Base-by-base conservation (phyloP, 805 yeast species). In the Pichia rugopelliculosa region DNA sequence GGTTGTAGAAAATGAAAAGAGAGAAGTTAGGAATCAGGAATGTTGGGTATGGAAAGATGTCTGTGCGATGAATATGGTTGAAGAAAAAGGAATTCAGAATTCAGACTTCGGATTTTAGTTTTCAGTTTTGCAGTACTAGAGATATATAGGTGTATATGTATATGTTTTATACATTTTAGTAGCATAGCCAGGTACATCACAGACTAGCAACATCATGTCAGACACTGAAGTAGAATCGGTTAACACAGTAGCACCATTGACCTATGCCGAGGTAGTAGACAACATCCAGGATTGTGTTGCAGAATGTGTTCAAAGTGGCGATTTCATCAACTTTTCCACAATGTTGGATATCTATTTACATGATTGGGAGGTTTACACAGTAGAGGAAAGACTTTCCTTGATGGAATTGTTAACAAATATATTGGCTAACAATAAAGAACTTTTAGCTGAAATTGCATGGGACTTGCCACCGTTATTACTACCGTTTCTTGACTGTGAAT, bases 401-500 rank as follows among this genome's bases (percentile, higher is more conserved):
- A 62, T 88, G 41, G 64, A 59, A 0, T 65, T 68, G 3, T 53
- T 89, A 13, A 54, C 64, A 11, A 68, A 65, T 0, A 66, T 79
- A 0, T 62, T 87, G 27, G 56, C 59, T 11, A 64, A 59, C 0
- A 62, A 84, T 59, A 69, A 72, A 17, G 73, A 72, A 11, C 64
- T 87, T 26, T 69, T 80, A 0, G 71, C 74, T 39, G 84, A 82
- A 54, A 79, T 89, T 51, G 96, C 95, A 2, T 90, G 97, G 97
- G 97, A 90, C 62, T 60, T 90, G n/a, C 96, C 96, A 1, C 74
- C 73, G 27, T 65, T 86, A 44, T 54, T 90, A 7, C 57, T 87
- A 40, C 70, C 71, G 10, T 85, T 74, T 60, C 60, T 83, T n/a
- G 68, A 68, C 11, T 46, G 59, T 8, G 65, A 64, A 13, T 56